Percentiles rank a stretch among this genome's conserved stretches.
Evolutionary conservation across 78 protist genomes (phyloP).

Genomic region (Cyanophora paradoxa): DNA sequence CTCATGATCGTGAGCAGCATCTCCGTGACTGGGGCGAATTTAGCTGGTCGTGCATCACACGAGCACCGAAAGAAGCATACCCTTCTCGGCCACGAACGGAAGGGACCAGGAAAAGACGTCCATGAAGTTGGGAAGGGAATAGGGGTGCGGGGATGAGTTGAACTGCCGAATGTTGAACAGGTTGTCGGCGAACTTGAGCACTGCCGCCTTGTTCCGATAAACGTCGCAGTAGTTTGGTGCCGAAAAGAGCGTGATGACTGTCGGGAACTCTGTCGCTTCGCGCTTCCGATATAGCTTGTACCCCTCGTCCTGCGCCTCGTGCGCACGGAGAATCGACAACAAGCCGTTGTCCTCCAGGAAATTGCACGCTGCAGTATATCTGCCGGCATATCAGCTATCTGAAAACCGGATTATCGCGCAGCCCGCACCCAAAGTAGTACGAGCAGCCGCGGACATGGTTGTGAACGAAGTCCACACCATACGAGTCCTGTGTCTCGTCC

Average conservation of each 20-base stretch:
- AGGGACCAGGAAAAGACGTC: slow-evolving; percentile 96
- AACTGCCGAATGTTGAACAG: slow-evolving; percentile 94
- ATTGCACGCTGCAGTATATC: slow-evolving; percentile 84
- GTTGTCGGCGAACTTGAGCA: slow-evolving; percentile 73
- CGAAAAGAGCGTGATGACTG: slow-evolving; percentile 95
- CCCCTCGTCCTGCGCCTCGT: slow-evolving; percentile 90
- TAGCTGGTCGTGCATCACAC: not conserved
- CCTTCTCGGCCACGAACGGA: slow-evolving; percentile 97
- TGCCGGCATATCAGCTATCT: no score
- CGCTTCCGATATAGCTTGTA: slow-evolving; percentile 67
- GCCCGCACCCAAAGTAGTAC: slow-evolving; percentile 50
- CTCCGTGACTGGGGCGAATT: no score
- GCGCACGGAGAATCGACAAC: slow-evolving; percentile 94
- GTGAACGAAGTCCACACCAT: slow-evolving; percentile 39
- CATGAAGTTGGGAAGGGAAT: slow-evolving; percentile 96
- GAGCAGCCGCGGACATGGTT: slow-evolving; percentile 91
- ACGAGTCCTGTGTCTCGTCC: slow-evolving; percentile 63
- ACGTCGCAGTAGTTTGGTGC: slow-evolving; percentile 98
- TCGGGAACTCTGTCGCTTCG: slow-evolving; percentile 85
- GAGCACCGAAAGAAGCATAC: not conserved
- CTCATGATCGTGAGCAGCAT: slow-evolving; percentile 38
- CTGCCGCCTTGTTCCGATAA: slow-evolving; percentile 91
- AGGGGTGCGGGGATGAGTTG: slow-evolving; percentile 87
- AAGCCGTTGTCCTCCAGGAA: slow-evolving; percentile 84
- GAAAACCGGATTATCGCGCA: no score